Conservation (phyloP, 1,139 yeast species). For the Sporopachydermia cereana region DNA sequence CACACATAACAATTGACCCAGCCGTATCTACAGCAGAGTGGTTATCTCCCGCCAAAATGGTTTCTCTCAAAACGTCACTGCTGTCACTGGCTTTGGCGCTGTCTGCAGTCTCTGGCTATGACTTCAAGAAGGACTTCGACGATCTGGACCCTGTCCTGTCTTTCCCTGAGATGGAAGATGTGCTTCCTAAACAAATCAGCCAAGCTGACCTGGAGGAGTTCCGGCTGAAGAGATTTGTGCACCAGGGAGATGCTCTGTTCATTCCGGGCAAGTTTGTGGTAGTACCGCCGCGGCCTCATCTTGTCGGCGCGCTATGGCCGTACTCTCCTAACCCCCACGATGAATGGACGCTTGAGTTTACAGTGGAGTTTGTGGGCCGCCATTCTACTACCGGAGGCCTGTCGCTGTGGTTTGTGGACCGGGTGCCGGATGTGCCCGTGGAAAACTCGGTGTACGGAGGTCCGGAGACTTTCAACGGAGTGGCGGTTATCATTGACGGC, state of each 20-base stretch:
- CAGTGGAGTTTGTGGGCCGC: background rate
- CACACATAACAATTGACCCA: no score
- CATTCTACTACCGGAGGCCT: slow-evolving; percentile 4
- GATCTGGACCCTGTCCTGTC: background rate
- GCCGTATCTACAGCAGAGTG: no score
- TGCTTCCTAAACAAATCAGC: background rate
- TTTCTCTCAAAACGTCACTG: no score
- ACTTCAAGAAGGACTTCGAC: background rate
- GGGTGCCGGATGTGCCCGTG: background rate
- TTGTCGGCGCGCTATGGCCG: slow-evolving; percentile 3
- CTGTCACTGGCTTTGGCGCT: background rate
- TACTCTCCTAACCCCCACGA: slow-evolving; percentile 2
- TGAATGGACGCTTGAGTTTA: slow-evolving; percentile 1
- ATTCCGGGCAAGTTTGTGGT: background rate
- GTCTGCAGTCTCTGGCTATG: background rate
- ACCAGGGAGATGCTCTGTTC: slow-evolving; percentile 4
- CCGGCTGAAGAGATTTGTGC: background rate
- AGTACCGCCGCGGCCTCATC: background rate
- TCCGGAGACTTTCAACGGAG: background rate
- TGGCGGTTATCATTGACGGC: background rate
- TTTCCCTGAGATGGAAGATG: slow-evolving; percentile 1
- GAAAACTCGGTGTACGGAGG: background rate
- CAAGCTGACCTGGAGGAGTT: background rate
- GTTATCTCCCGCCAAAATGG: no score
- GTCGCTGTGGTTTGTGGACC: background rate